phyloP scores from a whole-genome alignment of 257 asterid genomes.

The Lycium ferocissimum region DNA sequence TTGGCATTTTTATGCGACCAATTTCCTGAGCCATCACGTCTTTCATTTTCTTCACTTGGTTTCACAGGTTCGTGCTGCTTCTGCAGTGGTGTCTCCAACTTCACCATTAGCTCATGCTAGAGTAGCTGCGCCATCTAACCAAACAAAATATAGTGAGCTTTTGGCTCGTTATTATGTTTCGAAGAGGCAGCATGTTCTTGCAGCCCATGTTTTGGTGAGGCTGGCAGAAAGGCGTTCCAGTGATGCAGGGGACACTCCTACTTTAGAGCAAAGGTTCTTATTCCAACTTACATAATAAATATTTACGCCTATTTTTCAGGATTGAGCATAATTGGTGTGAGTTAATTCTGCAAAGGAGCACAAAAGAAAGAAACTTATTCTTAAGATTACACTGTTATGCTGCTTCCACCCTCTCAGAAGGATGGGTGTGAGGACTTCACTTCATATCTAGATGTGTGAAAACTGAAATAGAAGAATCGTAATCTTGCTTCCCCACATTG shows the following conservation, averaged over 20 bases:
- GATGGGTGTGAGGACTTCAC: neutral
- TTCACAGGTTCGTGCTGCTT: slow-evolving; percentile 58
- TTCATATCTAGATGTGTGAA: neutral
- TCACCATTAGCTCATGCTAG: slow-evolving; percentile 63
- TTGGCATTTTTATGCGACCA: neutral
- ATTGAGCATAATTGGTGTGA: slow-evolving; percentile 14
- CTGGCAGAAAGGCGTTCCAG: slow-evolving; percentile 88
- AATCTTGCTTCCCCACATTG: too few relatives aligned
- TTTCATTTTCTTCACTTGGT: slow-evolving; percentile 28
- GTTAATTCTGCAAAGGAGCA: neutral
- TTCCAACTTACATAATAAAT: slow-evolving; percentile 30
- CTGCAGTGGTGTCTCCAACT: slow-evolving; percentile 51
- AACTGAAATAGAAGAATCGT: neutral
- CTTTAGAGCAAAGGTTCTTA: slow-evolving; percentile 89
- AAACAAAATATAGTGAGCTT: slow-evolving; percentile 79
- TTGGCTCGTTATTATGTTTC: slow-evolving; percentile 90
- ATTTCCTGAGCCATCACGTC: slow-evolving; percentile 2
- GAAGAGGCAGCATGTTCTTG: slow-evolving; percentile 92
- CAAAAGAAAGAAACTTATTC: neutral
- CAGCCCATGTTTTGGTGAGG: slow-evolving; percentile 92
- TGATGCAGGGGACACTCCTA: slow-evolving; percentile 73
- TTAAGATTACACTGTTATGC: neutral
- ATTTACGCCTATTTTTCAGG: slow-evolving; percentile 1
- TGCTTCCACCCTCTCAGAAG: neutral
- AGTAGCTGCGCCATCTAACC: slow-evolving; percentile 57